Conservation (phyloP, 2,329 filamentous ascomycete genomes). For the Cytospora leucostoma region DNA sequence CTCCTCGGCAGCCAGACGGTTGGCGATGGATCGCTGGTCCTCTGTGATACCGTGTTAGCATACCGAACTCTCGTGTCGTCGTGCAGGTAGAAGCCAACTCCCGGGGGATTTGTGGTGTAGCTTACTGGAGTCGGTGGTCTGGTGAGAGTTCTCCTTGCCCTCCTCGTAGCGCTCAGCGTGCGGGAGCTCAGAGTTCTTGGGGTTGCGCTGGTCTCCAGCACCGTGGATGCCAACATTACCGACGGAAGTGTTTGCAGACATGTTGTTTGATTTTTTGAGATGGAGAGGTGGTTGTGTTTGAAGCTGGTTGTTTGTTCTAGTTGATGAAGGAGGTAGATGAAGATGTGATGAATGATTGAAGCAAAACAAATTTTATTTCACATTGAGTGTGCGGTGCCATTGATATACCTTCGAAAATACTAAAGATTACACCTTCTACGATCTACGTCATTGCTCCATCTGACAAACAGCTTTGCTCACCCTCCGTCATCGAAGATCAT, state of each 20-base stretch:
- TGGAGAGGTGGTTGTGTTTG: background rate
- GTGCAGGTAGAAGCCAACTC: too few relatives aligned
- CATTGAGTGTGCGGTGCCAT: slow-evolving; percentile 1
- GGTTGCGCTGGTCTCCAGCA: slow-evolving; percentile 73
- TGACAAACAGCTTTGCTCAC: slow-evolving; percentile 3
- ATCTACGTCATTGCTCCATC: slow-evolving; percentile 23
- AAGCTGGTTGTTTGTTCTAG: background rate
- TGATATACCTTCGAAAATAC: slow-evolving; percentile 24
- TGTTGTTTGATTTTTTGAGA: slow-evolving; percentile 29
- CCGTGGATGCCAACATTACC: slow-evolving; percentile 70
- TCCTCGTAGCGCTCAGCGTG: slow-evolving; percentile 67
- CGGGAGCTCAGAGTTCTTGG: slow-evolving; percentile 52
- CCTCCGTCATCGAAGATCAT: slow-evolving; percentile 27
- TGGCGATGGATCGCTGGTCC: slow-evolving; percentile 71
- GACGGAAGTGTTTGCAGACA: slow-evolving; percentile 60
- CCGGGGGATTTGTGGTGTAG: background rate
- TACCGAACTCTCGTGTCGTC: background rate
- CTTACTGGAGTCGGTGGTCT: slow-evolving; percentile 71
- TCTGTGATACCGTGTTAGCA: slow-evolving; percentile 47
- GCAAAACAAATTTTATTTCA: background rate
- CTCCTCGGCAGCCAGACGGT: slow-evolving; percentile 66
- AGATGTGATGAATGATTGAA: slow-evolving; percentile 2
- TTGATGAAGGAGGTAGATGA: background rate
- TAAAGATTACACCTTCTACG: background rate
- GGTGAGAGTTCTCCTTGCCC: slow-evolving; percentile 70